These are phyloP conservation scores for Penicillium sp. DNA, from an alignment of 2,329 filamentous ascomycete genomes.

Conservation along the genomic window DNA sequence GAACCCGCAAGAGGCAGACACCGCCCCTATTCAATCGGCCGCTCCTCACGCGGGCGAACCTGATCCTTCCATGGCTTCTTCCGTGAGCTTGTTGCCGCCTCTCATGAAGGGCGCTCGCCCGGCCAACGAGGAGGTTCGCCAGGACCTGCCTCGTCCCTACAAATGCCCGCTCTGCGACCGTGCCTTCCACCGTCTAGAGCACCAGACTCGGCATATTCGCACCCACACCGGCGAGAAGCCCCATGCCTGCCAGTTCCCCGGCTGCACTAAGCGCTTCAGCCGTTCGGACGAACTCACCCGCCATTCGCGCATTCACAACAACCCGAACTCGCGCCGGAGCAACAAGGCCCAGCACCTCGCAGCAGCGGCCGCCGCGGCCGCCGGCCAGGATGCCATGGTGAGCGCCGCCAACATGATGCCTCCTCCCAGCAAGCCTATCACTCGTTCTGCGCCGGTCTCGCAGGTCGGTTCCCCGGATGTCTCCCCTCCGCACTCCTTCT, in stretches of 20 bases:
- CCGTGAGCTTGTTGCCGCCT: conserved; percentile 46
- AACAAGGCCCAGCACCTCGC: conserved; percentile 73
- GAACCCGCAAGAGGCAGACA: conserved; percentile 55
- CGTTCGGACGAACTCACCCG: conserved; percentile 94
- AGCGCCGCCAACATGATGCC: conserved; percentile 68
- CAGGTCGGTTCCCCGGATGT: conserved; percentile 90
- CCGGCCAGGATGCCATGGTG: conserved; percentile 50
- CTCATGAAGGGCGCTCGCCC: conserved; percentile 51
- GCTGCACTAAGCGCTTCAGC: conserved; percentile 96
- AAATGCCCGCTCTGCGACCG: conserved; percentile 98
- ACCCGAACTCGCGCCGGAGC: conserved; percentile 90
- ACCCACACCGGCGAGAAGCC: conserved; percentile 98
- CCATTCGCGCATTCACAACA: conserved; percentile 98
- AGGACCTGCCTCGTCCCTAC: conserved; percentile 91
- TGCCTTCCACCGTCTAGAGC: conserved; percentile 96
- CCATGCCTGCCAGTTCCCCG: conserved; percentile 90
- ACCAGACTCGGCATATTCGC: conserved; percentile 87
- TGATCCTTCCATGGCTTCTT: conserved; percentile 42
- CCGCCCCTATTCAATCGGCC: conserved; percentile 22
- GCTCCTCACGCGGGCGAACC: conserved; percentile 26
- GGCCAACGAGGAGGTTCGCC: conserved; percentile 59
- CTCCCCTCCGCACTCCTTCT: conserved; percentile 86
- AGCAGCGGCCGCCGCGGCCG: conserved; percentile 55
- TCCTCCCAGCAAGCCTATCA: conserved; percentile 72
- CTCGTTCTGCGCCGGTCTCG: conserved; percentile 83